These are phyloP conservation scores for Neurospora sp. DNA, from an alignment of 495 filamentous ascomycete species.

Conservation along the genomic window DNA sequence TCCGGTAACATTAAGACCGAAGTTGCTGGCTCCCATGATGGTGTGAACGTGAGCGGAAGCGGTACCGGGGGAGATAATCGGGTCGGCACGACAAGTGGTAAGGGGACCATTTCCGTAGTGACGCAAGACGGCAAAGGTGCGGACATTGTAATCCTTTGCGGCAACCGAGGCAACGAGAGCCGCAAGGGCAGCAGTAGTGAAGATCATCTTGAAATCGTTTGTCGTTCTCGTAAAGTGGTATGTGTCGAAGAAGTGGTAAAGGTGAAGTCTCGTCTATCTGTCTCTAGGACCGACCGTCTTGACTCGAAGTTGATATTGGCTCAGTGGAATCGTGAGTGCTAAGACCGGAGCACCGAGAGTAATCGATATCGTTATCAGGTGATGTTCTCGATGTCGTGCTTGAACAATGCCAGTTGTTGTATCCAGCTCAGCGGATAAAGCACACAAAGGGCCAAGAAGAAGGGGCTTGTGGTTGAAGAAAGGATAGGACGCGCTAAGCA, in stretches of 20 bases:
- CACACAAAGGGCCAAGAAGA: neutral
- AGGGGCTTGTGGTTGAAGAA: constrained; percentile 5
- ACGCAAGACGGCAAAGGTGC: constrained; percentile 36
- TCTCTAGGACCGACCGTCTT: constrained; percentile 4
- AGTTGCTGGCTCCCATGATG: constrained; percentile 61
- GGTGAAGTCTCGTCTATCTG: neutral
- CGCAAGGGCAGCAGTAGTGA: constrained; percentile 17
- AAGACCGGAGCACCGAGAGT: neutral
- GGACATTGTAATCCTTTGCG: constrained; percentile 18
- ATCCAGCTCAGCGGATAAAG: neutral
- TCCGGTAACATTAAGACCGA: constrained; percentile 53
- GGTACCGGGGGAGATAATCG: constrained; percentile 50
- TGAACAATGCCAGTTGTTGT: neutral
- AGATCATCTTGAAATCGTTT: constrained; percentile 17
- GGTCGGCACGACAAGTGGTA: constrained; percentile 51
- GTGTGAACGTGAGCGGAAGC: constrained; percentile 55
- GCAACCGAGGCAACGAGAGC: constrained; percentile 8
- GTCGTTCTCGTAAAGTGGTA: neutral
- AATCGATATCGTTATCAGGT: neutral
- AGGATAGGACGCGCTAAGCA: constrained; percentile 11
- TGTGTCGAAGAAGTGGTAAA: neutral
- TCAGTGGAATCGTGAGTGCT: neutral
- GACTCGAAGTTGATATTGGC: neutral
- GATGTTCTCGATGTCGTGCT: neutral
- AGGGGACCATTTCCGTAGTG: constrained; percentile 38